A percentile compares a stretch with the other conserved stretches of the same genome.
These are phyloP conservation scores for Apiospora sp. DNA, from an alignment of 2,329 filamentous ascomycete genomes.

Conservation along the genomic window DNA sequence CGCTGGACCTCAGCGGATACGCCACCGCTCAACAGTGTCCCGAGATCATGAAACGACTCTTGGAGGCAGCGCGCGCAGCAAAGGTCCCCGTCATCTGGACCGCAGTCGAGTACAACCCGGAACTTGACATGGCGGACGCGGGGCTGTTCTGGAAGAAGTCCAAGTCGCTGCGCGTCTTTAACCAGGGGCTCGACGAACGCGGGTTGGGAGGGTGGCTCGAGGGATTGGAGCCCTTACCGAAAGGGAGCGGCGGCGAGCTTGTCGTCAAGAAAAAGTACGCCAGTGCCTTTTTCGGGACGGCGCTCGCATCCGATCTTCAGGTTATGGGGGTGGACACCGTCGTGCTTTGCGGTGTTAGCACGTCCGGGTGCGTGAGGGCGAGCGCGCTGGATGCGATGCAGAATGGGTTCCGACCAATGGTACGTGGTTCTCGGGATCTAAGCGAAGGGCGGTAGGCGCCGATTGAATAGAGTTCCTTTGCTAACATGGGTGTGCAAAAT, in stretches of 20 bases:
- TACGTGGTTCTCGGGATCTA: slow-evolving; percentile 33
- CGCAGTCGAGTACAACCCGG: slow-evolving; percentile 50
- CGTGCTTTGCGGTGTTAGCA: slow-evolving; percentile 56
- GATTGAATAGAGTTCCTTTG: too few species aligned
- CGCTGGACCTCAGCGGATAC: slow-evolving; percentile 49
- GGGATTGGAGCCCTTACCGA: slow-evolving; percentile 46
- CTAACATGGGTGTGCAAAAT: neutral
- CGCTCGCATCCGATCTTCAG: slow-evolving; percentile 49
- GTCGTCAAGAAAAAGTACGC: slow-evolving; percentile 53
- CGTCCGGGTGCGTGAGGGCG: slow-evolving; percentile 54
- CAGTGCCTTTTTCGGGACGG: slow-evolving; percentile 55
- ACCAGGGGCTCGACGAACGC: slow-evolving; percentile 45
- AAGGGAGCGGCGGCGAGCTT: slow-evolving; percentile 36
- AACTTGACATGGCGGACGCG: slow-evolving; percentile 51
- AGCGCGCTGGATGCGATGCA: slow-evolving; percentile 54
- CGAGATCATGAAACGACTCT: slow-evolving; percentile 48
- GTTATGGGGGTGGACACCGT: slow-evolving; percentile 50
- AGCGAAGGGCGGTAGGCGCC: too few species aligned
- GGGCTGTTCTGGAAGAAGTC: slow-evolving; percentile 53
- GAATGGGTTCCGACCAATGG: slow-evolving; percentile 53
- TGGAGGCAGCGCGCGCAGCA: slow-evolving; percentile 48
- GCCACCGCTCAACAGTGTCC: slow-evolving; percentile 45
- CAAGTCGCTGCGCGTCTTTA: slow-evolving; percentile 51
- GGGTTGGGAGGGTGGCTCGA: slow-evolving; percentile 49
- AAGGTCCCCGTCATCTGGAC: slow-evolving; percentile 53